Conservation (phyloP, 345 rosid genomes). For the Hypericum androsaemum region DNA sequence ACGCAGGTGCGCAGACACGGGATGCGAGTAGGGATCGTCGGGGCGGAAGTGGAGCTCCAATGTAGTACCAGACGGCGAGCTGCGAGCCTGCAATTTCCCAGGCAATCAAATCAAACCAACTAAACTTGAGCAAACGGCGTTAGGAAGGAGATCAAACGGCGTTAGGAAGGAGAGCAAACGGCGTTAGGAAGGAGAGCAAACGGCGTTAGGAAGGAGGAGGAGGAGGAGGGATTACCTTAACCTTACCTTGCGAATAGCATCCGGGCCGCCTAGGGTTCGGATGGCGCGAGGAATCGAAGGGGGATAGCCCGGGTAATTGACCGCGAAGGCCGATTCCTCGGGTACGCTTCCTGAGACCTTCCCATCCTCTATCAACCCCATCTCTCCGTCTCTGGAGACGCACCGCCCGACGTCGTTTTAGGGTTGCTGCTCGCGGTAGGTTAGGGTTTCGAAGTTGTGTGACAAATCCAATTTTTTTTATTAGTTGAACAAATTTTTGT, state of each 20-base stretch:
- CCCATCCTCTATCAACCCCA: constrained; percentile 72
- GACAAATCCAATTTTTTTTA: too few species aligned
- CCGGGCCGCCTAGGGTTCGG: constrained; percentile 71
- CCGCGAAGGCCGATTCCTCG: constrained; percentile 41
- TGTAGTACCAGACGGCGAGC: constrained; percentile 41
- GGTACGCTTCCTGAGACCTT: constrained; percentile 57
- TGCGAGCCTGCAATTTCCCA: constrained; percentile 62
- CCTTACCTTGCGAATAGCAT: constrained; percentile 49
- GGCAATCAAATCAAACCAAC: too few species aligned
- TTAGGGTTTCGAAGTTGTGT: too few species aligned
- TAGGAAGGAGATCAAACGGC: background rate
- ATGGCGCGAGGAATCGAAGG: constrained; percentile 62
- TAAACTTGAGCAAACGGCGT: background rate
- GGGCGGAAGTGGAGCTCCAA: constrained; percentile 82
- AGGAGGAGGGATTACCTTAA: background rate
- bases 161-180: constrained; percentile 1
- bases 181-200: background rate
- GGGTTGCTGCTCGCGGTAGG: too few species aligned
- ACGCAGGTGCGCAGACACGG: constrained; percentile 58
- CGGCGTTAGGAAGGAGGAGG: background rate
- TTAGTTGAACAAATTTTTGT: too few species aligned
- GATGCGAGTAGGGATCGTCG: constrained; percentile 80
- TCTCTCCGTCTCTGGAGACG: constrained; percentile 1
- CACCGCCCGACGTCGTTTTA: too few species aligned
- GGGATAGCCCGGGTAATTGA: constrained; percentile 82